Evolutionary conservation across 352 stramenopile species (phyloP).

Genomic region (Pseudoperonospora humuli): DNA sequence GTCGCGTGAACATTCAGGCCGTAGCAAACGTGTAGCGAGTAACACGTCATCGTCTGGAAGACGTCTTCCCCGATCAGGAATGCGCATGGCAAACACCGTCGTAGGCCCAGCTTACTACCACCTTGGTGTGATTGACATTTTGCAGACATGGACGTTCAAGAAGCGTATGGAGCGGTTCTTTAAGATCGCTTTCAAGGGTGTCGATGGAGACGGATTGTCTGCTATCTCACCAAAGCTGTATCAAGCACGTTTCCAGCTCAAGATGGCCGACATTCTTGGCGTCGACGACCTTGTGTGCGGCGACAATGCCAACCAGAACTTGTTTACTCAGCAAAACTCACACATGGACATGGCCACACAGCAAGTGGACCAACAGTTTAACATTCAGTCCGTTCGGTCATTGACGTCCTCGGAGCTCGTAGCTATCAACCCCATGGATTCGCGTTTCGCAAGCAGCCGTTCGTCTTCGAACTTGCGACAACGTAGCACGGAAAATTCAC

Average conservation of each 20-base stretch:
- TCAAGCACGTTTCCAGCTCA: conserved; percentile 78
- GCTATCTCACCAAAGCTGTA: conserved; percentile 81
- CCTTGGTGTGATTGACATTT: conserved; percentile 86
- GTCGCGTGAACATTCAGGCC: conserved; percentile 28
- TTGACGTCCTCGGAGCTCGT: conserved; percentile 59
- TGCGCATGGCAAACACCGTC: conserved; percentile 82
- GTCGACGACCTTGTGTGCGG: conserved; percentile 59
- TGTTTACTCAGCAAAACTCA: conserved; percentile 81
- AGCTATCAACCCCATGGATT: conserved; percentile 45
- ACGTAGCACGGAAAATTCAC: conserved; percentile 51
- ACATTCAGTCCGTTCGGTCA: conserved; percentile 64
- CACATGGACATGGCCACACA: conserved; percentile 84
- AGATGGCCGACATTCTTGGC: conserved; percentile 81
- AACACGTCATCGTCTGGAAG: conserved; percentile 69
- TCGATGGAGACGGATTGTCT: conserved; percentile 74
- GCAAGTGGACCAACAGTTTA: conserved; percentile 42
- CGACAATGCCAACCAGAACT: conserved; percentile 36
- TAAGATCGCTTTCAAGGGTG: conserved; percentile 81
- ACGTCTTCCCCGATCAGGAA: conserved; percentile 64
- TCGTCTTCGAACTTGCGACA: conserved; percentile 46
- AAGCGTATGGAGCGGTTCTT: conserved; percentile 85
- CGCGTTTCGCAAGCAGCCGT: conserved; percentile 53
- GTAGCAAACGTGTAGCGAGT: conserved; percentile 35
- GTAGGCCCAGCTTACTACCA: conserved; percentile 86
- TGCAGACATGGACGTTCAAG: conserved; percentile 85